These are phyloP conservation scores for Aegilops tauschii DNA, from an alignment of 176 grass and related monocot species.

Conservation along the genomic window DNA sequence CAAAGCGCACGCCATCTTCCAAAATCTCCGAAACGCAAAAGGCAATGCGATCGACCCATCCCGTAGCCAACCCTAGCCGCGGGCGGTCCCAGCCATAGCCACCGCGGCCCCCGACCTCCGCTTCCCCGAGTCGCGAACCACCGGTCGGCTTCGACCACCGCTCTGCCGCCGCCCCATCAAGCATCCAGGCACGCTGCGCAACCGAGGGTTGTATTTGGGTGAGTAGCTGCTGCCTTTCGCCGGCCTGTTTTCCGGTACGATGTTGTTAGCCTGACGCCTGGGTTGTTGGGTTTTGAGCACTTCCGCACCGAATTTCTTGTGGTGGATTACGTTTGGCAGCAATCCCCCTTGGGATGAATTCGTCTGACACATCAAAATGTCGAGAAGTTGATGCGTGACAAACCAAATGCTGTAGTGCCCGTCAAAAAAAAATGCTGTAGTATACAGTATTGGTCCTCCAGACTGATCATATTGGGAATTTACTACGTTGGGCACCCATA, in stretches of 20 bases:
- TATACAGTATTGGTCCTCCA: too few relatives aligned
- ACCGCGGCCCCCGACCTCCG: not conserved
- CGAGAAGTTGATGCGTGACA: not conserved
- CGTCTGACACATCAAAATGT: not conserved
- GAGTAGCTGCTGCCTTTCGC: not conserved
- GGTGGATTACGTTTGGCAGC: not conserved
- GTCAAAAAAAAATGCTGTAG: not conserved
- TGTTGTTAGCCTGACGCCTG: not conserved
- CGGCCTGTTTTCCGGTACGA: not conserved
- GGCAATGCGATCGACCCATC: not conserved
- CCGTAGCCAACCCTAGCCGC: conserved; percentile 1
- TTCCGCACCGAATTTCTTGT: not conserved
- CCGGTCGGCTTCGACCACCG: not conserved
- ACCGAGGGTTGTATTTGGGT: not conserved
- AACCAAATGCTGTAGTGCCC: not conserved
- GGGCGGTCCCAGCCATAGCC: not conserved
- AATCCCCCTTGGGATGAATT: not conserved
- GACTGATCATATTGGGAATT: not conserved
- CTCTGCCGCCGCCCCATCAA: not conserved
- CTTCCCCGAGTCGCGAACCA: not conserved
- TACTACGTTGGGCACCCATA: not conserved
- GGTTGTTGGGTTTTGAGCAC: not conserved
- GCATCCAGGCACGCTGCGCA: not conserved
- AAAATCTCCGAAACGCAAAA: not conserved
- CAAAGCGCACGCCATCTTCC: not conserved